phyloP scores from a whole-genome alignment of 164 flowering plant genomes.

The Sedum album region DNA sequence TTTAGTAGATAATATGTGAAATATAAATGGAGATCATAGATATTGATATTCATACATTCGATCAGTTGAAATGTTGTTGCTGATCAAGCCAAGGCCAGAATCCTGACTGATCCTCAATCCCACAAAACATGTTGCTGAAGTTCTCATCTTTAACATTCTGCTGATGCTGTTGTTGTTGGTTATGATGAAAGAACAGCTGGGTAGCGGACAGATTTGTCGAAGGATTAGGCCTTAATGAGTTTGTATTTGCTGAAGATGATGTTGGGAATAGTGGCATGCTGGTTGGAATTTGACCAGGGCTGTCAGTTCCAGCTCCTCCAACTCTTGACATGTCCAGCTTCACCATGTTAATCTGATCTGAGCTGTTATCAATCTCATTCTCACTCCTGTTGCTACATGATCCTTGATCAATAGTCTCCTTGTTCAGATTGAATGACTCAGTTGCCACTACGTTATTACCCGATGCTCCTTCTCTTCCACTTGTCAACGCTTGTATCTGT shows the following conservation, averaged over 20 bases:
- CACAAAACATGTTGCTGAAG: conserved; percentile 69
- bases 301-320: conserved; percentile 30
- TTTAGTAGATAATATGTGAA: not conserved
- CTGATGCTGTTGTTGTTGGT: conserved; percentile 12
- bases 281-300: conserved; percentile 32
- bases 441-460: conserved; percentile 37
- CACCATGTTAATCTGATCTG: conserved; percentile 57
- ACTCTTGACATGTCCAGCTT: conserved; percentile 58
- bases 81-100: conserved; percentile 96
- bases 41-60: not conserved
- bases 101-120: conserved; percentile 80
- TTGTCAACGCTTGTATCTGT: conserved; percentile 74
- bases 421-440: conserved; percentile 83
- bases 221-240: conserved; percentile 14
- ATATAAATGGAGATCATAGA: not conserved
- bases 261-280: conserved; percentile 22
- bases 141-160: conserved; percentile 56
- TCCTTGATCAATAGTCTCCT: conserved; percentile 71
- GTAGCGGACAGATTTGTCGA: conserved; percentile 10
- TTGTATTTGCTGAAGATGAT: conserved; percentile 26
- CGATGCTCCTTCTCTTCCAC: conserved; percentile 16
- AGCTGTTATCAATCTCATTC: conserved; percentile 45
- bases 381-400: conserved; percentile 89
- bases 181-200: conserved; percentile 46
- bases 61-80: conserved; percentile 52